Evolutionary conservation across 768 basidiomycete species (phyloP).

Genomic region (Xerocomellus amylosporus): DNA sequence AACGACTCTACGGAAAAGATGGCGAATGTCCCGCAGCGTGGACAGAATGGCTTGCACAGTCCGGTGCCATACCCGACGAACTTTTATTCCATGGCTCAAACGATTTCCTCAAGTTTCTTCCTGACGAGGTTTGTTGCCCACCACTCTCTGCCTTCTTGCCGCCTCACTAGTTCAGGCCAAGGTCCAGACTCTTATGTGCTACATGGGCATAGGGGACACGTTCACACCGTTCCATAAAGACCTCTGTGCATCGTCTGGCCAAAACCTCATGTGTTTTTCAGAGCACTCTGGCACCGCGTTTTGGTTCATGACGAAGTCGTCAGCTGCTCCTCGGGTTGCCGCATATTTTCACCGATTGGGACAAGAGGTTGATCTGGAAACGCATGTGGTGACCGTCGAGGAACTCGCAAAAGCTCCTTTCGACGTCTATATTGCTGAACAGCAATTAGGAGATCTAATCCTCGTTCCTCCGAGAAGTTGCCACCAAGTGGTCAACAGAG

Average conservation of each 20-base stretch:
- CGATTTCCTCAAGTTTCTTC: slow-evolving; percentile 59
- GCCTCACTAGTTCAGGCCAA: slow-evolving; percentile 40
- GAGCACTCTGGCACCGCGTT: slow-evolving; percentile 70
- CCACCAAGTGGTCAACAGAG: slow-evolving; percentile 80
- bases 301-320: slow-evolving; percentile 82
- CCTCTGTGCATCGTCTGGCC: slow-evolving; percentile 78
- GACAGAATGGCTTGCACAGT: slow-evolving; percentile 55
- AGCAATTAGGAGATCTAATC: slow-evolving; percentile 74
- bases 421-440: slow-evolving; percentile 65
- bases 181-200: slow-evolving; percentile 83
- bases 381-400: slow-evolving; percentile 57
- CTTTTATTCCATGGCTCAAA: slow-evolving; percentile 52
- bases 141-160: background rate
- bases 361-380: slow-evolving; percentile 65
- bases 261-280: slow-evolving; percentile 84
- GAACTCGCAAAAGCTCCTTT: slow-evolving; percentile 68
- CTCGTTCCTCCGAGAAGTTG: slow-evolving; percentile 78
- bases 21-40: slow-evolving; percentile 64
- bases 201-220: slow-evolving; percentile 77
- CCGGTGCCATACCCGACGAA: slow-evolving; percentile 47
- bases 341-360: slow-evolving; percentile 54
- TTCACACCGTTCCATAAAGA: slow-evolving; percentile 87
- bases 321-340: slow-evolving; percentile 51
- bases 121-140: slow-evolving; percentile 43
- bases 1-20: slow-evolving; percentile 78